Evolutionary conservation across 2,329 filamentous ascomycete species (phyloP), one percentile per base, ranked within the genome.

Genomic region (Berkeleyomyces basicola): DNA sequence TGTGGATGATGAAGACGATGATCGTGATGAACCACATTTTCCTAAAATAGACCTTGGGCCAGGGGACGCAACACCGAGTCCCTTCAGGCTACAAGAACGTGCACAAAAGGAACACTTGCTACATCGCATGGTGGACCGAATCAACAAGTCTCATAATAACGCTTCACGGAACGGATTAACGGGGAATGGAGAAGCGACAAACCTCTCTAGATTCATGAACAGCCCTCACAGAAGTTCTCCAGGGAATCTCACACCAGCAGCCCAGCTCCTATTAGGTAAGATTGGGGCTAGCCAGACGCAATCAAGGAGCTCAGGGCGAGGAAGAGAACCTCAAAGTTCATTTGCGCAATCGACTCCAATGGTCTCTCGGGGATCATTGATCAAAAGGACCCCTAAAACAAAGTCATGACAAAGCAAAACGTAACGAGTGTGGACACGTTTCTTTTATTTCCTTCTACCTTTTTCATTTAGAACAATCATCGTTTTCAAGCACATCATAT

Each of bases 91-190:
- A 57, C 80, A 84, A 66, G 84, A 89, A 62, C 83, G 86, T 61
- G 83, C 88, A 61, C 83, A 81, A 66, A 79, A 92, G 44, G 93
- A 97, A 74, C 84, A 83, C 43, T 75, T 97, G 37, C 90, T 95
- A 71, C 84, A 92, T 69, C 82, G 85, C 43, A 89, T 96, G 80
- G 90, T 96, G 2, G 91, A 96, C 66, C 83, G 83, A 60, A 88
- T 88, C 31, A 82, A 87, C 10, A 83, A 83, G 68, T 86, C 80
- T 2, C 91, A 90, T 71, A 82, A 85, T 59, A 78, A 79, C 36
- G 79, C 81, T 3, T 78, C 80, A 6, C 80, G 78, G 62, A 75
- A 79, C 16, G 83, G 82, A 33, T 78, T 82, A 66, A 82, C 79
- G 3, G 84, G 80, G 11, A 86, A 78, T 67, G 77, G 75, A 10